Evolutionary conservation across 2,329 filamentous ascomycete genomes (phyloP).

Genomic region (Cytospora piceae): DNA sequence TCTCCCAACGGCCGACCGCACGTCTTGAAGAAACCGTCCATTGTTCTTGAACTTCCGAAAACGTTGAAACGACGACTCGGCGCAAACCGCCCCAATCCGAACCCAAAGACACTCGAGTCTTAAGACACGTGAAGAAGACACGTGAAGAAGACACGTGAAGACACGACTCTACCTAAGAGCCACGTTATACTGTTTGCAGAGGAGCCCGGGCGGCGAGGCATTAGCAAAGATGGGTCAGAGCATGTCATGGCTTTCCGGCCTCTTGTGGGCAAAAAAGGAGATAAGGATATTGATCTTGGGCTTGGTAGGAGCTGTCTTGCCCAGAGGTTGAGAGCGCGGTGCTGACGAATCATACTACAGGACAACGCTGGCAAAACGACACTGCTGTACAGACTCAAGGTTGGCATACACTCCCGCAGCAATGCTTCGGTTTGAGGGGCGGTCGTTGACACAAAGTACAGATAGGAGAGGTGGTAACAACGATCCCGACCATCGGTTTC

Average conservation of each 20-base stretch:
- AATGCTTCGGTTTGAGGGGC: not conserved
- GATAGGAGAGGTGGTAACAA: constrained; percentile 98
- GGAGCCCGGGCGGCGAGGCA: constrained; percentile 23
- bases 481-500: constrained; percentile 98
- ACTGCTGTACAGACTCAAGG: constrained; percentile 93
- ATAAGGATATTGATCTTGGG: constrained; percentile 94
- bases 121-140: constrained; percentile 6
- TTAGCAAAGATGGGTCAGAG: constrained; percentile 62
- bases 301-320: constrained; percentile 61
- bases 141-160: not conserved
- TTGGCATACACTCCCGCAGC: constrained; percentile 43
- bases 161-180: constrained; percentile 4
- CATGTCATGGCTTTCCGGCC: constrained; percentile 70
- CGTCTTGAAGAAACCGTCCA: not conserved
- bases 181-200: constrained; percentile 7
- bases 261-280: constrained; percentile 94
- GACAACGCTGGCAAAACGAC: constrained; percentile 99
- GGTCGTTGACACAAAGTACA: constrained; percentile 44
- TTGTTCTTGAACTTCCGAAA: constrained; percentile 16
- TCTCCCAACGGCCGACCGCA: constrained; percentile 11
- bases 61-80: constrained; percentile 19
- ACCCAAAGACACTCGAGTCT: constrained; percentile 7
- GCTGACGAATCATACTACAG: constrained; percentile 49
- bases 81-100: constrained; percentile 19
- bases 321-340: constrained; percentile 21